Evolutionary conservation across 2,329 filamentous ascomycete species (phyloP).

Genomic region (Fusarium gaditjirri): DNA sequence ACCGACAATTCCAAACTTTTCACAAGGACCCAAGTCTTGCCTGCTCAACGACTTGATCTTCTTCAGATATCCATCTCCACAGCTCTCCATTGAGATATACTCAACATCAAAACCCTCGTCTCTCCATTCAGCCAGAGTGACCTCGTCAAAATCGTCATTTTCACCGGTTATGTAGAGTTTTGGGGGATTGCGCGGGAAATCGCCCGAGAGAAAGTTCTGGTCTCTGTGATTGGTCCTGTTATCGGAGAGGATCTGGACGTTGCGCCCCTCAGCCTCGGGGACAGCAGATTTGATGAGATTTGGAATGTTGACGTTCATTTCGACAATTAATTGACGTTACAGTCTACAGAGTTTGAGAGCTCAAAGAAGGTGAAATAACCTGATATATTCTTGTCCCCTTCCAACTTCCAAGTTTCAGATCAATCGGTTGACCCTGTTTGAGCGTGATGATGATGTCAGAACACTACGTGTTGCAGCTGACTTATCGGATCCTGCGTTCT

Average conservation of each 20-base stretch:
- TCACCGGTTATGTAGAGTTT: conserved; percentile 58
- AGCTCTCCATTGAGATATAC: conserved; percentile 54
- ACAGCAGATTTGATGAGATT: conserved; percentile 47
- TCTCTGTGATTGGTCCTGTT: conserved; percentile 54
- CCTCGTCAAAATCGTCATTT: conserved; percentile 54
- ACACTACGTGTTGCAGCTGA: neutral
- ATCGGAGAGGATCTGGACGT: conserved; percentile 46
- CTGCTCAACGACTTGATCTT: conserved; percentile 50
- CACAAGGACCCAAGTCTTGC: conserved; percentile 52
- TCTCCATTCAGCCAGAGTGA: conserved; percentile 53
- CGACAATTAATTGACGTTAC: neutral
- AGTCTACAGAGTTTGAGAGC: too few species aligned
- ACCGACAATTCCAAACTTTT: conserved; percentile 58
- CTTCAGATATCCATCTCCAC: conserved; percentile 47
- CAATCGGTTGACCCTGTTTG: conserved; percentile 12
- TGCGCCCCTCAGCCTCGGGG: conserved; percentile 47
- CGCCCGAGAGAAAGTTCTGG: conserved; percentile 53
- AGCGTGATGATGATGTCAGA: conserved; percentile 32
- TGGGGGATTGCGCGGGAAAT: conserved; percentile 52
- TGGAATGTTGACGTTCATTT: conserved; percentile 45
- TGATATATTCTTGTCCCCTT: conserved; percentile 21
- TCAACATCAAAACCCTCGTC: conserved; percentile 57
- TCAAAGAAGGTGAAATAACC: neutral
- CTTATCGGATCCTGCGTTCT: neutral
- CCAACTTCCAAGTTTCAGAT: conserved; percentile 33